Conservation (phyloP, 73 alveolate genomes). For the Stentor coeruleus region DNA sequence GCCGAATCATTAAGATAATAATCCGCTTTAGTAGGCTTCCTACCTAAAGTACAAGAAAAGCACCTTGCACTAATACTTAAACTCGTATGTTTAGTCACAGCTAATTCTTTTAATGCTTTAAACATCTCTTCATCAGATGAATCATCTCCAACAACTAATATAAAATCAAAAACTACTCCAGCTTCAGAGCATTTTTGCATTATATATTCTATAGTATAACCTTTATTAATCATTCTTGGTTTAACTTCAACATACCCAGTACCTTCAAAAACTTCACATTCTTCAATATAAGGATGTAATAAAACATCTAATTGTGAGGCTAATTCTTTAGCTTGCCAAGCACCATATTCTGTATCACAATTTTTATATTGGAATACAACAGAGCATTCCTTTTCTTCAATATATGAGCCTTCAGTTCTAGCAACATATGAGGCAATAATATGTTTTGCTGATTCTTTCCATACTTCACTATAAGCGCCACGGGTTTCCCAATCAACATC, state of each 20-base stretch:
- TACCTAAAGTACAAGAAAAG: slow-evolving; percentile 45
- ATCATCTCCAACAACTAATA: slow-evolving; percentile 63
- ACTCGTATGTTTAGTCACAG: slow-evolving; percentile 33
- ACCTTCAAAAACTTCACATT: slow-evolving; percentile 20
- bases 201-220: background rate
- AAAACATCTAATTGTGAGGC: slow-evolving; percentile 35
- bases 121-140: slow-evolving; percentile 71
- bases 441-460: slow-evolving; percentile 22
- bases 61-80: background rate
- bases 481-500: slow-evolving; percentile 2
- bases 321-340: slow-evolving; percentile 60
- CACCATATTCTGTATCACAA: slow-evolving; percentile 58
- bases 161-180: slow-evolving; percentile 39
- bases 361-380: slow-evolving; percentile 49
- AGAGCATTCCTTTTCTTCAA: slow-evolving; percentile 59
- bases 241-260: slow-evolving; percentile 21
- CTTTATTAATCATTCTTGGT: slow-evolving; percentile 13
- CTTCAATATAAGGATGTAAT: slow-evolving; percentile 8
- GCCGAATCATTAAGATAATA: slow-evolving; percentile 49
- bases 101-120: slow-evolving; percentile 50
- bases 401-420: slow-evolving; percentile 65
- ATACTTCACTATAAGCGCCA: background rate
- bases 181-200: slow-evolving; percentile 24
- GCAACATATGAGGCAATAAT: slow-evolving; percentile 1
- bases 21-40: slow-evolving; percentile 66